Evolutionary conservation across 306 rosid species (phyloP).

Genomic region (Sindora glabra): DNA sequence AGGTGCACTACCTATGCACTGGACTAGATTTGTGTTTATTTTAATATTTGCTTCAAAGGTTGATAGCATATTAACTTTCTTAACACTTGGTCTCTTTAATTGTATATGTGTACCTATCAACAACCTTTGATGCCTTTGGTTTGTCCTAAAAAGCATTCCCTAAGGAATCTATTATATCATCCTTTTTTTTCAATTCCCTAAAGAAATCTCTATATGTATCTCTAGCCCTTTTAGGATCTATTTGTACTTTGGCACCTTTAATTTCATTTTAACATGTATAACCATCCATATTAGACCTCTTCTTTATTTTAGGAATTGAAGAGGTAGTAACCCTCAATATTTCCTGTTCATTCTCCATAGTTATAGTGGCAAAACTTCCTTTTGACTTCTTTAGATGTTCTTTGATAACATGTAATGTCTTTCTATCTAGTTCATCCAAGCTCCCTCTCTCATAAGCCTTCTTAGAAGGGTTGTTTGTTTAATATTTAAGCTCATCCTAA

Average conservation of each 20-base stretch:
- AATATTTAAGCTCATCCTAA: no score
- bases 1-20: conserved; percentile 26
- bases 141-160: conserved; percentile 44
- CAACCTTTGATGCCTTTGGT: conserved; percentile 40
- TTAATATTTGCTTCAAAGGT: conserved; percentile 29
- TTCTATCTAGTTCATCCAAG: conserved; percentile 38
- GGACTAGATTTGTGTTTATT: conserved; percentile 33
- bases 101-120: conserved; percentile 29
- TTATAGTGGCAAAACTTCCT: conserved; percentile 37
- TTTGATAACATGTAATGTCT: conserved; percentile 29
- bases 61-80: conserved; percentile 42
- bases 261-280: conserved; percentile 36
- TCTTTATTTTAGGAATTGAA: conserved; percentile 36
- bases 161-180: conserved; percentile 29
- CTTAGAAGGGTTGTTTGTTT: no score
- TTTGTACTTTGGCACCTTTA: conserved; percentile 39
- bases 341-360: conserved; percentile 43
- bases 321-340: conserved; percentile 36
- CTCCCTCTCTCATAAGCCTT: conserved; percentile 37
- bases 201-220: conserved; percentile 64
- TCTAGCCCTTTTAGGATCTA: conserved; percentile 35
- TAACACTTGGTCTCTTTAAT: conserved; percentile 40
- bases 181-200: conserved; percentile 69
- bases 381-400: conserved; percentile 62
- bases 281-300: conserved; percentile 30